These are phyloP conservation scores for Anthracocystis panici-leucophaei DNA, from an alignment of 1,284 basidiomycete genomes.

Conservation along the genomic window DNA sequence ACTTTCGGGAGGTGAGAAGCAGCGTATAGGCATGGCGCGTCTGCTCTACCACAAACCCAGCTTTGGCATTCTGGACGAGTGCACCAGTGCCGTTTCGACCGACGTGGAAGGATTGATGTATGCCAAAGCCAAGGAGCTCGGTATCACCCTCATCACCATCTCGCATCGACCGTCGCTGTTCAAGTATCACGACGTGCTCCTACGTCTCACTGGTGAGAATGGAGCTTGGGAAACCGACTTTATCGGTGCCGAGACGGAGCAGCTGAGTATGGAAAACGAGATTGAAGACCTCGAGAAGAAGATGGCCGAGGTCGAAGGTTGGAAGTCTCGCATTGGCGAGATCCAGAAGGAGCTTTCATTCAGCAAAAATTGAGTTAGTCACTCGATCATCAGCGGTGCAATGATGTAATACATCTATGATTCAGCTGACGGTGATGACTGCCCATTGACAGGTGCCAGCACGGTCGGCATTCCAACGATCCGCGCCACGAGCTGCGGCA, in stretches of 20 bases:
- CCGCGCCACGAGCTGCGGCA: slow-evolving; percentile 29
- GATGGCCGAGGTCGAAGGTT: slow-evolving; percentile 70
- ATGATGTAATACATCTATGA: neutral
- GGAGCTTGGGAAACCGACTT: slow-evolving; percentile 79
- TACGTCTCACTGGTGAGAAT: slow-evolving; percentile 79
- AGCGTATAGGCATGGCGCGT: slow-evolving; percentile 73
- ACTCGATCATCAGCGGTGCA: neutral
- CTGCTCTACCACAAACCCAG: slow-evolving; percentile 86
- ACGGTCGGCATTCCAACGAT: slow-evolving; percentile 46
- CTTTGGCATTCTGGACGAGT: slow-evolving; percentile 77
- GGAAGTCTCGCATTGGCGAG: slow-evolving; percentile 70
- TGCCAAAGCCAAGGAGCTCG: slow-evolving; percentile 88
- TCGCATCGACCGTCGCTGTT: slow-evolving; percentile 74
- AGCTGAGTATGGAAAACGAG: slow-evolving; percentile 75
- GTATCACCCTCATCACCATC: slow-evolving; percentile 89
- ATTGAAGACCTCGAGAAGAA: slow-evolving; percentile 69
- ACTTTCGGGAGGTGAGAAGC: slow-evolving; percentile 90
- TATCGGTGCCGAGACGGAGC: slow-evolving; percentile 79
- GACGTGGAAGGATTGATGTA: slow-evolving; percentile 98
- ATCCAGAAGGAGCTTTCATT: slow-evolving; percentile 71
- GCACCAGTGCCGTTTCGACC: slow-evolving; percentile 94
- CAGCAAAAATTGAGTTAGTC: slow-evolving; percentile 37
- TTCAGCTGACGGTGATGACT: slow-evolving; percentile 35
- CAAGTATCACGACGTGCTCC: slow-evolving; percentile 81
- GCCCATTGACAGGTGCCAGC: slow-evolving; percentile 28